Percentiles rank a stretch among this genome's conserved stretches.
These are phyloP conservation scores for Dendrobium huoshanense DNA, from an alignment of 106 monocot genomes.

Conservation along the genomic window DNA sequence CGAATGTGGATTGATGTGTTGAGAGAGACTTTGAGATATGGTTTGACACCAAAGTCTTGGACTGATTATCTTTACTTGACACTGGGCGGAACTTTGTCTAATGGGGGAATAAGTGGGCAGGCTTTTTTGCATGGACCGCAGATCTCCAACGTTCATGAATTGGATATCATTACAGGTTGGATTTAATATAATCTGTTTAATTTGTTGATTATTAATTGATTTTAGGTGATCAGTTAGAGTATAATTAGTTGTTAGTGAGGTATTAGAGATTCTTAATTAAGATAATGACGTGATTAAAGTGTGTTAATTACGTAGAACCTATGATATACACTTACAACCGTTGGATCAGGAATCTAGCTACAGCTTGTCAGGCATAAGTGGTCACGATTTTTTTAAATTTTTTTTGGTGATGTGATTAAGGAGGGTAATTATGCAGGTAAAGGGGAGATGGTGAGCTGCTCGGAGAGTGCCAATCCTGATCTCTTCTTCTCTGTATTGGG, in stretches of 20 bases:
- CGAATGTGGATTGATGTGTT: conserved; percentile 54
- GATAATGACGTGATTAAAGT: no score
- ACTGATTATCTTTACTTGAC: conserved; percentile 46
- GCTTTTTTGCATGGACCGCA: conserved; percentile 58
- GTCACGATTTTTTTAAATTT: no score
- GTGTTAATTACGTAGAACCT: no score
- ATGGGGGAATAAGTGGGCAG: conserved; percentile 61
- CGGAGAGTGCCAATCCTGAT: conserved; percentile 11
- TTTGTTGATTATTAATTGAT: no score
- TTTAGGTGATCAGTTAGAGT: no score
- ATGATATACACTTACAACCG: no score
- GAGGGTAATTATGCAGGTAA: conserved; percentile 13
- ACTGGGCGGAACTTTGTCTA: conserved; percentile 65
- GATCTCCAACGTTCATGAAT: conserved; percentile 53
- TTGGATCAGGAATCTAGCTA: no score
- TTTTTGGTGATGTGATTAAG: no score
- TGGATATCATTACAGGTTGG: conserved; percentile 52
- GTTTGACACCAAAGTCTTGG: conserved; percentile 45
- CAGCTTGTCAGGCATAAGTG: no score
- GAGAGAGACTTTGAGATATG: conserved; percentile 31
- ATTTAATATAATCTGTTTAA: no score
- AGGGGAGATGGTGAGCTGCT: conserved; percentile 35
- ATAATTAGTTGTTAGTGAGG: no score
- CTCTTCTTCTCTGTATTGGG: conserved; percentile 27
- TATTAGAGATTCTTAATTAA: no score